A percentile compares a stretch with the other conserved stretches of the same genome.
These are phyloP conservation scores for Wickerhamiella azymoides DNA, from an alignment of 805 yeast species.

Conservation along the genomic window DNA sequence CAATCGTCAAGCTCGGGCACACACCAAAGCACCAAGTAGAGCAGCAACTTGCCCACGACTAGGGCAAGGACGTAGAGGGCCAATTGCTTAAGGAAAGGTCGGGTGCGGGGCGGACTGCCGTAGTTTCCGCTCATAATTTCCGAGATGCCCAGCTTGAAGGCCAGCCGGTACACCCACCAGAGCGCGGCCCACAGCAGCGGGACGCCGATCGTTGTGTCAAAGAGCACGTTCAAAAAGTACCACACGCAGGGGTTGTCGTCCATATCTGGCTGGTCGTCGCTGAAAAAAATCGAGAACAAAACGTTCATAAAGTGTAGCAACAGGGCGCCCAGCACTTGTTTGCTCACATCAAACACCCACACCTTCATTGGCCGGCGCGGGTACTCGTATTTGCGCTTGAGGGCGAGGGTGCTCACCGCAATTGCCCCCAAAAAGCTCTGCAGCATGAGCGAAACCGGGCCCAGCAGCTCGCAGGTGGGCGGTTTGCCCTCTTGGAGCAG, in stretches of 20 bases:
- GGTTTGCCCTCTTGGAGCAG: background rate
- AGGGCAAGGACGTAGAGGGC: slow-evolving; percentile 51
- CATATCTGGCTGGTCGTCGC: slow-evolving; percentile 26
- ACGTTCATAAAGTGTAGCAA: slow-evolving; percentile 74
- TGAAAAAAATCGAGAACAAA: slow-evolving; percentile 44
- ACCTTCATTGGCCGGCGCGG: slow-evolving; percentile 82
- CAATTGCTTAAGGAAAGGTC: slow-evolving; percentile 60
- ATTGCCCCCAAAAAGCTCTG: slow-evolving; percentile 66
- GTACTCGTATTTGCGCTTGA: slow-evolving; percentile 63
- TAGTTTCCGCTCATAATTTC: slow-evolving; percentile 41
- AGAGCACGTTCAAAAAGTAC: slow-evolving; percentile 76
- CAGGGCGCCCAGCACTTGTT: slow-evolving; percentile 77
- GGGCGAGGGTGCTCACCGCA: slow-evolving; percentile 57
- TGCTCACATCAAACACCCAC: slow-evolving; percentile 82
- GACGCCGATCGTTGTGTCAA: slow-evolving; percentile 91
- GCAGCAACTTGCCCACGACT: slow-evolving; percentile 45
- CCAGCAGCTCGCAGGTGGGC: slow-evolving; percentile 48
- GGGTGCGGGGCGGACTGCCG: slow-evolving; percentile 49
- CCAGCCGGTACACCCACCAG: slow-evolving; percentile 27
- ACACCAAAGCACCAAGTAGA: slow-evolving; percentile 42
- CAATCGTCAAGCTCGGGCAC: slow-evolving; percentile 56
- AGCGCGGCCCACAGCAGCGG: slow-evolving; percentile 57
- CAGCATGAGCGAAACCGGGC: slow-evolving; percentile 72
- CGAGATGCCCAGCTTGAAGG: slow-evolving; percentile 30
- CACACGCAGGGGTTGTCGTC: slow-evolving; percentile 75